A percentile compares a stretch with the other conserved stretches of the same genome.
These are phyloP conservation scores for Eimeria maxima DNA, from an alignment of 169 alveolate genomes.

Conservation along the genomic window DNA sequence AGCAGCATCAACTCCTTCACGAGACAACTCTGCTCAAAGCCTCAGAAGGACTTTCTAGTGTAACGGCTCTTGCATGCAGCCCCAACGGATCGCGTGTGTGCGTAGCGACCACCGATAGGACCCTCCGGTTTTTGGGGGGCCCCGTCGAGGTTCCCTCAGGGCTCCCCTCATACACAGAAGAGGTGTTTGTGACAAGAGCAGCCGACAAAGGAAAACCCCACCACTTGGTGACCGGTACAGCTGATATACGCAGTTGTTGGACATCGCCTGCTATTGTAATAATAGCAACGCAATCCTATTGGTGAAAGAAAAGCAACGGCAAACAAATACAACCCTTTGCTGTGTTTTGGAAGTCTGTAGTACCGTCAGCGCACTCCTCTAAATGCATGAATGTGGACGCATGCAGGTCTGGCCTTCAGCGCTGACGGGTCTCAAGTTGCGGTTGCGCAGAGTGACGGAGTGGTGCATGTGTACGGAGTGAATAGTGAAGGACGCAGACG, in stretches of 20 bases:
- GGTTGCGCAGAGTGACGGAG: conserved; percentile 42
- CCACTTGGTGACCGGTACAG: conserved; percentile 25
- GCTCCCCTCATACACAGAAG: neutral
- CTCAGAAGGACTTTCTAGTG: neutral
- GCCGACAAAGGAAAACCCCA: conserved; percentile 31
- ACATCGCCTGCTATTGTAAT: neutral
- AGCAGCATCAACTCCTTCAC: neutral
- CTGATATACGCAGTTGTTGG: neutral
- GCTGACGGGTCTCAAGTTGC: conserved; percentile 35
- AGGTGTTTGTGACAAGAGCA: conserved; percentile 3
- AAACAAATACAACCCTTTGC: neutral
- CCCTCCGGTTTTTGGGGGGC: conserved; percentile 29
- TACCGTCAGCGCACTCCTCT: neutral
- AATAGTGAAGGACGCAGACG: neutral
- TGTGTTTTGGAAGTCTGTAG: neutral
- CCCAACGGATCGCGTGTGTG: conserved; percentile 16
- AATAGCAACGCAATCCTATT: neutral
- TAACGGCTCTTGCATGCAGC: conserved; percentile 44
- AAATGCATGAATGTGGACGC: neutral
- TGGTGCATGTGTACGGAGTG: conserved; percentile 7
- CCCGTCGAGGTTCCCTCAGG: neutral
- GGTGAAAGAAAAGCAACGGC: neutral
- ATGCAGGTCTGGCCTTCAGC: conserved; percentile 43
- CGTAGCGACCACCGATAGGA: conserved; percentile 15
- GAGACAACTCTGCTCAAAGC: conserved; percentile 2